Base-by-base conservation (phyloP, 441 rosid species). In the Aquilaria agallochum region DNA sequence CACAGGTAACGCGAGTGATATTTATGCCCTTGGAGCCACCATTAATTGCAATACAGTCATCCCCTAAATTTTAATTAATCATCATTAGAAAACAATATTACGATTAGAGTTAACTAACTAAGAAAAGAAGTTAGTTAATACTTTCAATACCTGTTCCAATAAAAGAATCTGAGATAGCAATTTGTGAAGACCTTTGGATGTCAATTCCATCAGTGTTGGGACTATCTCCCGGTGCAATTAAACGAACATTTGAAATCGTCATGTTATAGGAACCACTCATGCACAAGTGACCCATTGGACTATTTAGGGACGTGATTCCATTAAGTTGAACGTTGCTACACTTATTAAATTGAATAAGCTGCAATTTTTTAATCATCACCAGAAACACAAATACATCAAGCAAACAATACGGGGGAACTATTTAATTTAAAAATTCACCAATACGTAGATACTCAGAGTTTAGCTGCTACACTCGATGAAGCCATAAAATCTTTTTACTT, bases 201-300 rank as follows among this genome's bases (percentile, higher is more conserved):
- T 67, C 78, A 42, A 78, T 70, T n/a, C 83, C 85, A 64, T 77
- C 83, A 4, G 83, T 80, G 53, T 80, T 80, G 9, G 78, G 76
- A 52, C 81, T 77, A 5, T 68, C 6, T 4, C 15, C 72, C 0
- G 83, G 87, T 30, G 87, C 77, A 7, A 8, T 13, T 5, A 82
- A 67, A 1, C 42, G 62, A 30, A 78, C 36, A 27, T 72, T 58
- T 9, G 73, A 70, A 52, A 78, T 5, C 2, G 63, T 48, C 2
- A 71, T 72, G n/a, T 13, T 49, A 50, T 55, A 48, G 1, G 11
- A 2, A 34, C 57, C 27, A 20, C 27, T 30, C 9, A 64, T 9
- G 1, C 30, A 0, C 12, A 69, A 33, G 11, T 64, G 68, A n/a
- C 5, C 6, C 4, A 0, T 49, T 8, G 31, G 73, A 30, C 60